Percentiles rank a stretch among this genome's conserved stretches.
phyloP scores from a whole-genome alignment of 176 grass and related monocot genomes.

The Lolium perenne region DNA sequence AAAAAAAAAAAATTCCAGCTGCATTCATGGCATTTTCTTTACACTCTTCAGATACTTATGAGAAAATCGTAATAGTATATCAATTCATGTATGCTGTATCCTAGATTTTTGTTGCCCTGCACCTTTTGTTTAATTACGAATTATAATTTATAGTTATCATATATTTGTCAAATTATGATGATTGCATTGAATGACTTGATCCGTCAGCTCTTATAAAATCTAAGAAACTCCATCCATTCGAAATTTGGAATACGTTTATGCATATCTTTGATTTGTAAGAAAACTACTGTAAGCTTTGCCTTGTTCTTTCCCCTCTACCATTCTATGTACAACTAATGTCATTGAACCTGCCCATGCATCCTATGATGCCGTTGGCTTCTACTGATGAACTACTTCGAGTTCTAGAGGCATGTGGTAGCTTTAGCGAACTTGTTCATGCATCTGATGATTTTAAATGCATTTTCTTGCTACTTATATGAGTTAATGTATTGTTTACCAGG shows the following conservation, averaged over 20 bases:
- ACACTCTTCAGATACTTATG: not conserved
- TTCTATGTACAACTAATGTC: not conserved
- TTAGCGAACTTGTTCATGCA: not conserved
- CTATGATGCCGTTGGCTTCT: constrained; percentile 11
- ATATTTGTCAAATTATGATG: constrained; percentile 7
- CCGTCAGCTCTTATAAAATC: not conserved
- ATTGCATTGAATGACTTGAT: not conserved
- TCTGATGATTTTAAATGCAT: constrained; percentile 14
- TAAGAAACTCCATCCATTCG: not conserved
- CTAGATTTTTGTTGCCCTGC: constrained; percentile 8
- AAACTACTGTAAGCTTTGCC: not conserved
- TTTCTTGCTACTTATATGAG: constrained; percentile 23
- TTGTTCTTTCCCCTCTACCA: not conserved
- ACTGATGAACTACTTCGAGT: constrained; percentile 10
- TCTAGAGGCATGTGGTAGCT: not conserved
- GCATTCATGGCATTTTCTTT: too few relatives aligned
- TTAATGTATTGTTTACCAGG: constrained; percentile 55
- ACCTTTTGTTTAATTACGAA: not conserved
- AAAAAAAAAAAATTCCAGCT: too few relatives aligned
- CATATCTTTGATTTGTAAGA: not conserved
- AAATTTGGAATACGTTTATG: constrained; percentile 11
- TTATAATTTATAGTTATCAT: not conserved
- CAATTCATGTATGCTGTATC: not conserved
- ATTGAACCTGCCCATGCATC: not conserved
- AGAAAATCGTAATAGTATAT: not conserved